A percentile compares a stretch with the other conserved stretches of the same genome.
phyloP scores from a whole-genome alignment of 306 rosid species.

The Dicorynia guianensis region DNA sequence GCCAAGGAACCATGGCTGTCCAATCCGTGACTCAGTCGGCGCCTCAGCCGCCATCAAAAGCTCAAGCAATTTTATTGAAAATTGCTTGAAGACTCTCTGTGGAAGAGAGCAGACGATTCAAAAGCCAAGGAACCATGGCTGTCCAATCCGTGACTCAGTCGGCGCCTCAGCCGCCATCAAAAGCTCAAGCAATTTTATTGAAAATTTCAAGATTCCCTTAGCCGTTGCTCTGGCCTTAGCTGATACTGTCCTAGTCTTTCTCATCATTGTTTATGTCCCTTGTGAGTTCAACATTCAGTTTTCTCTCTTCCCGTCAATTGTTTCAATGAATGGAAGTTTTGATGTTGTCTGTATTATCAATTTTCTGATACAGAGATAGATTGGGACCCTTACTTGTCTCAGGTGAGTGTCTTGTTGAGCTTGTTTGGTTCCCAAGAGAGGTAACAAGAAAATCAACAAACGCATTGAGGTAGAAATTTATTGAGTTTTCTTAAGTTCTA shows the following conservation, averaged over 20 bases:
- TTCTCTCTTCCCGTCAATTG: neutral
- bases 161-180: conserved; percentile 41
- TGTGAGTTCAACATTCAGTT: conserved; percentile 55
- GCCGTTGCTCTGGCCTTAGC: conserved; percentile 60
- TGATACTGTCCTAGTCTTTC: conserved; percentile 66
- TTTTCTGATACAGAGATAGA: conserved; percentile 90
- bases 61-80: conserved; percentile 16
- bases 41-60: conserved; percentile 40
- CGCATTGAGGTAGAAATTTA: too few relatives aligned
- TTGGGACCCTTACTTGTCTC: conserved; percentile 98
- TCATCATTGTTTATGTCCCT: conserved; percentile 78
- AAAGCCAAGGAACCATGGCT: conserved; percentile 57
- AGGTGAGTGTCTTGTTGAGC: too few relatives aligned
- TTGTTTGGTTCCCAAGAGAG: too few relatives aligned
- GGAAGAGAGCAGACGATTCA: conserved; percentile 42
- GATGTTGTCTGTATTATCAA: conserved; percentile 16
- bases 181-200: neutral
- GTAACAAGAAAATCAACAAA: too few relatives aligned
- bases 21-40: conserved; percentile 53
- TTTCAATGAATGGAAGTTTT: neutral
- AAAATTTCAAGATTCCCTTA: conserved; percentile 53
- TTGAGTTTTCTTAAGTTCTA: too few relatives aligned
- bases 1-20: conserved; percentile 58
- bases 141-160: conserved; percentile 54
- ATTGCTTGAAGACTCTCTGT: too few relatives aligned